These are phyloP conservation scores for Phytophthora palmivora DNA, from an alignment of 352 stramenopile species.

Conservation along the genomic window DNA sequence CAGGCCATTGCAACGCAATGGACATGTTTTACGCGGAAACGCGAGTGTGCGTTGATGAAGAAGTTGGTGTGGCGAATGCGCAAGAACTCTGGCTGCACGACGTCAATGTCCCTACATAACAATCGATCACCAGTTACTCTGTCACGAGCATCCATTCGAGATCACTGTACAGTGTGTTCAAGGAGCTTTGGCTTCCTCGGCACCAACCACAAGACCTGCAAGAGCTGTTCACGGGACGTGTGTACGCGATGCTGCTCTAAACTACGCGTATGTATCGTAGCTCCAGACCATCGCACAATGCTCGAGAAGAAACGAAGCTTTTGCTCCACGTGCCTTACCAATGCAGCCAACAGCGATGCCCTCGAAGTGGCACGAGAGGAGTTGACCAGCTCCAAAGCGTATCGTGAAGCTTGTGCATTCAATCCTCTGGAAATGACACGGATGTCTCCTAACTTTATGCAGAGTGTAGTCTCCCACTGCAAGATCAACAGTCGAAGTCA, in stretches of 20 bases:
- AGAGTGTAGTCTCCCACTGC: constrained; percentile 1
- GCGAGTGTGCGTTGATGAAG: constrained; percentile 39
- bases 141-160: background rate
- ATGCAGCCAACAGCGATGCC: constrained; percentile 1
- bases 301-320: constrained; percentile 12
- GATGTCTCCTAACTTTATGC: background rate
- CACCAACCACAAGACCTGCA: constrained; percentile 14
- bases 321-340: constrained; percentile 3
- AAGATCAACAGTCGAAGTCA: background rate
- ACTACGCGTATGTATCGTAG: constrained; percentile 5
- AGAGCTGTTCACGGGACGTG: constrained; percentile 8
- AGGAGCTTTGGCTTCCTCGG: constrained; percentile 15
- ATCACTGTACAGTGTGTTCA: constrained; percentile 1
- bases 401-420: background rate
- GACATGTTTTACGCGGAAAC: constrained; percentile 22
- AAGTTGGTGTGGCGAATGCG: constrained; percentile 37
- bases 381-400: background rate
- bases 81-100: constrained; percentile 17
- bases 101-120: background rate
- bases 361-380: constrained; percentile 9
- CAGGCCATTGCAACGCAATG: constrained; percentile 30
- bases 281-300: constrained; percentile 4
- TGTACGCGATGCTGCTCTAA: constrained; percentile 6
- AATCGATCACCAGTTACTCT: background rate
- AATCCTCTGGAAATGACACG: constrained; percentile 1